Evolutionary conservation across 2,329 filamentous ascomycete genomes (phyloP), one percentile per base, ranked within the genome.

Genomic region (Calonectria pteridis): DNA sequence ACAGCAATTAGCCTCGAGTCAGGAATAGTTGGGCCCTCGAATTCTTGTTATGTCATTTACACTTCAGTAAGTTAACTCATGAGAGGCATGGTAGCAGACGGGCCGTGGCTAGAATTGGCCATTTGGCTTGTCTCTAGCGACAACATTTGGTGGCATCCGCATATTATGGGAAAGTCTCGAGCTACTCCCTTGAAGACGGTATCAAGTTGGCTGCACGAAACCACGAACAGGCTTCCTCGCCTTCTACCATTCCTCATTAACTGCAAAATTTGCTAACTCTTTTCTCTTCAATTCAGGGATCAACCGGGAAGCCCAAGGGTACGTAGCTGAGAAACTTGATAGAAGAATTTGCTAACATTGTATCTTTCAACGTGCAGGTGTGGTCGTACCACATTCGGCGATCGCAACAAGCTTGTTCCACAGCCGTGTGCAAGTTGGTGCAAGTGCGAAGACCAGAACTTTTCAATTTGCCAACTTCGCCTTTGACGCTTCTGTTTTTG

Each of bases 221-320:
- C 23, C 49, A 51, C 26, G 49, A 51, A 10, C 23, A 51, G 49
- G 23, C 49, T 51, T 51, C 26, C 49, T 51, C 26, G 26, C 55
- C 33, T 33, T 62, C 55, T 40, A 26, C 33, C 55, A 40, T 43
- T 62, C 31, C 26, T 40, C 58, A 43, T 62, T 62, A 28, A 10
- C 35, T 62, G 37, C n/a, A 9, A 62, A 43, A 37, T 62, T 40
- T 62, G 35, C 58, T 62, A 40, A 62, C 35, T 62, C n/a, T 43
- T 62, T 40, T 62, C 58, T 40, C 58, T 18, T 43, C 58, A 40
- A 28, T 59, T 62, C 16, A 62, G 58, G 58, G 58, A 40, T 62
- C 58, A 43, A 62, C 58, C 26, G 58, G 58, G 58, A 62, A 62
- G 35, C 58, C 58, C 33, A 62, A 62, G 58, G 58, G 58, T 62